Percentiles rank a stretch among this genome's conserved stretches.
Evolutionary conservation across 805 yeast species (phyloP).

Genomic region (Starmerella bombicola): DNA sequence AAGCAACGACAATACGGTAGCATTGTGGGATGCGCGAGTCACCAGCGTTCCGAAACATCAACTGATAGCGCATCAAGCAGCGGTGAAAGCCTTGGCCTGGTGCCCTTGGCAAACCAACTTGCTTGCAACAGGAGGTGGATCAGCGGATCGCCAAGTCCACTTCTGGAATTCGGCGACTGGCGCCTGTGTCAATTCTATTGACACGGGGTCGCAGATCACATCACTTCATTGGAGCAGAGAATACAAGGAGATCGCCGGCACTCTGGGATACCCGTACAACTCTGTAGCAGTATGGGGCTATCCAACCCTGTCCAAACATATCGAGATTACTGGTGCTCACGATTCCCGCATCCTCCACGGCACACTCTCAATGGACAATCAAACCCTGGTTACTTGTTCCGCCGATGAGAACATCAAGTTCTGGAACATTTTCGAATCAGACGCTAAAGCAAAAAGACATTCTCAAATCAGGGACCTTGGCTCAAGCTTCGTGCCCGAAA

Average conservation of each 20-base stretch:
- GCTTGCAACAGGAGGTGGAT: slow-evolving; percentile 96
- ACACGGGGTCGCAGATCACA: slow-evolving; percentile 90
- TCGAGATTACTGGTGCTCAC: slow-evolving; percentile 74
- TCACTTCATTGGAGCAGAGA: slow-evolving; percentile 73
- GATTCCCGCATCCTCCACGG: slow-evolving; percentile 77
- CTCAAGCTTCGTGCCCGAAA: not conserved
- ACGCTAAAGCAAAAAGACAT: not conserved
- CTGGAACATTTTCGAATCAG: slow-evolving; percentile 72
- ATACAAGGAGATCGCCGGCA: slow-evolving; percentile 65
- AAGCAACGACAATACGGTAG: slow-evolving; percentile 86
- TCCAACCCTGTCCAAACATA: slow-evolving; percentile 75
- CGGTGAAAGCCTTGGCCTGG: slow-evolving; percentile 92
- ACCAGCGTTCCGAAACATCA: slow-evolving; percentile 52
- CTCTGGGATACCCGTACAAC: slow-evolving; percentile 89
- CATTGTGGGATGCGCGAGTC: slow-evolving; percentile 81
- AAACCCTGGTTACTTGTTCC: slow-evolving; percentile 85
- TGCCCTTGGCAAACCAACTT: slow-evolving; percentile 74
- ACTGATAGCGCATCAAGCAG: slow-evolving; percentile 76
- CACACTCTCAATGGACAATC: slow-evolving; percentile 77
- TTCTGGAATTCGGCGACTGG: slow-evolving; percentile 95
- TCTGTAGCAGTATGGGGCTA: slow-evolving; percentile 72
- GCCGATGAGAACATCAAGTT: slow-evolving; percentile 94
- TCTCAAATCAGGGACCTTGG: not conserved
- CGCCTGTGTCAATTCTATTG: slow-evolving; percentile 68
- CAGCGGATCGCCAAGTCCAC: slow-evolving; percentile 74